Evolutionary conservation across 768 basidiomycete species (phyloP), one percentile per base, ranked within the genome.

Genomic region (Tephrocybe sp.): DNA sequence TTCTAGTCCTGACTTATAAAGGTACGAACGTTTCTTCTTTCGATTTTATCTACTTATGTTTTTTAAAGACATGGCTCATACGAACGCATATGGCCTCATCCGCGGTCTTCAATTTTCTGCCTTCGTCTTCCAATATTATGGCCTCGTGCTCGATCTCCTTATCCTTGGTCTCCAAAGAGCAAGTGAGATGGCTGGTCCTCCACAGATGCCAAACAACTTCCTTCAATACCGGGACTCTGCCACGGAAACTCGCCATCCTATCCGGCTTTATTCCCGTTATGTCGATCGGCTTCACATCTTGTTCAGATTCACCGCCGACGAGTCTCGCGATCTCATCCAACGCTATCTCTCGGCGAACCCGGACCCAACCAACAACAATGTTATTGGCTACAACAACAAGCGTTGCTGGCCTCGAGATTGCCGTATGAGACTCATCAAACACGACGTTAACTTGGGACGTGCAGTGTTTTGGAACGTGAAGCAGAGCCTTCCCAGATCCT

Each of bases 391-490:
- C 71, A 98, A 98, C 74, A 98, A 98, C 77, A 97, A 96, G 70
- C 87, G 93, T 44, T 98, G 97, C 72, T 99, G 97, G 97, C 97
- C 97, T 33, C 82, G 95, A 58, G 97, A 99, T 70, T 99, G 97
- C 68, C 87, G 97, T 52, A 99, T 99, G 97, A 79, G 97, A 31
- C 78, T 99, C 51, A 96, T 97, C 77, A 99, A 99, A 71, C 97
- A 99, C 68, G 97, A 99, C 65, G 97, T 98, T 70, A 98, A 99
- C 69, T 77, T 99, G 39, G 97, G 96, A 17, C 83, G 97, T 54
- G 97, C 97, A 2, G 97, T 98, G 8, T 98, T 97, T 72, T 99
- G 96, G 97, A 98, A 99, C 64, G 92, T 98, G 68, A 97, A 98
- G 73, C 94, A 98, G 68, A 91, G 91, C 59, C 69, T 99, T 20